Conservation (phyloP, 306 rosid genomes). For the Cyclanthera cordifolia region DNA sequence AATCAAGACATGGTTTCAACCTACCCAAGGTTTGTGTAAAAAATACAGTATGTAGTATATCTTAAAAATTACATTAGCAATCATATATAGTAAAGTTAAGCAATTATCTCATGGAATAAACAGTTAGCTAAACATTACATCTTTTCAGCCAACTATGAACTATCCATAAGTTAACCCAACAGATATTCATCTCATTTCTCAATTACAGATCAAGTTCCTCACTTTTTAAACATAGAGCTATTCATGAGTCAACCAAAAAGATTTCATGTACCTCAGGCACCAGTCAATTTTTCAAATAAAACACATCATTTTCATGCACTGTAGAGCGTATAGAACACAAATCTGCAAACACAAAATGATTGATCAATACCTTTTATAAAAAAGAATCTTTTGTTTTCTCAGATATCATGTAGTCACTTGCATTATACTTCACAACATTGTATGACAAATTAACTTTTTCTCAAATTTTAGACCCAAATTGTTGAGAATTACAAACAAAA, state of each 20-base stretch:
- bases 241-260: neutral
- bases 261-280: neutral
- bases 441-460: neutral
- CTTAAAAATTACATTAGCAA: too few species aligned
- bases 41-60: too few species aligned
- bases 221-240: neutral
- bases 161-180: too few species aligned
- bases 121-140: too few species aligned
- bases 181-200: neutral
- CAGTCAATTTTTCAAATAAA: neutral
- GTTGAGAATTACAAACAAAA: conserved; percentile 1
- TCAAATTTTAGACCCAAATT: neutral
- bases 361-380: neutral
- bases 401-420: neutral
- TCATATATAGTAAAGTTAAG: too few species aligned
- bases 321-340: neutral
- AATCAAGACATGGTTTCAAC: too few species aligned
- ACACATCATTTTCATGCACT: neutral
- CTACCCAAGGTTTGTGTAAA: too few species aligned
- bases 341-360: conserved; percentile 7
- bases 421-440: neutral
- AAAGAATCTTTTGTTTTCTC: too few species aligned
- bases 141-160: too few species aligned
- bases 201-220: neutral
- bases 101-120: too few species aligned